phyloP scores from a whole-genome alignment of 345 rosid genomes.

The Reutealis trisperma region DNA sequence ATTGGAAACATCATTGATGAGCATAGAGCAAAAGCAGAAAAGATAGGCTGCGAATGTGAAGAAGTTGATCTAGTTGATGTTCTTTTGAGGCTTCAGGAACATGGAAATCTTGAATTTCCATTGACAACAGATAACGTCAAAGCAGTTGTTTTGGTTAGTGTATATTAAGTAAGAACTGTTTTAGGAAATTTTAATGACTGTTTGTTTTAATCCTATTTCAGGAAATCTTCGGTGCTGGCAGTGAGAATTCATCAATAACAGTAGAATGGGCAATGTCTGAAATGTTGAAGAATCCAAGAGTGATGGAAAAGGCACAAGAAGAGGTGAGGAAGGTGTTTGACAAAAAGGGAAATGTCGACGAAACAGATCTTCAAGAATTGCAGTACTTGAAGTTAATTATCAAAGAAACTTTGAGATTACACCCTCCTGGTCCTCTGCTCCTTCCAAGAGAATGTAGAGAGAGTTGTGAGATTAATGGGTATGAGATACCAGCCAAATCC shows the following conservation, averaged over 20 bases:
- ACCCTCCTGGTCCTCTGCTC: conserved; percentile 31
- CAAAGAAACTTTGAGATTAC: conserved; percentile 36
- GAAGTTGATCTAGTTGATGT: conserved; percentile 32
- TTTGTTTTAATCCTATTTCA: not conserved
- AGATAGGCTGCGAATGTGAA: not conserved
- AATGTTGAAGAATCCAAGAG: not conserved
- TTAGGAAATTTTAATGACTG: too few species aligned
- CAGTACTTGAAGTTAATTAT: conserved; percentile 7
- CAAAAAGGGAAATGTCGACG: not conserved
- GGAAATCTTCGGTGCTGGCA: not conserved
- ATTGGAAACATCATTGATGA: conserved; percentile 3
- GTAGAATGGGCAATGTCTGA: not conserved
- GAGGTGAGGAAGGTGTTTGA: not conserved
- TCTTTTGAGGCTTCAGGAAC: conserved; percentile 35
- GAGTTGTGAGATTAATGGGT: conserved; percentile 21
- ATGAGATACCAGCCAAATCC: conserved; percentile 9
- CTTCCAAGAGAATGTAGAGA: conserved; percentile 36
- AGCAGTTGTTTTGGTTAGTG: conserved; percentile 35
- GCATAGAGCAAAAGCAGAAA: not conserved
- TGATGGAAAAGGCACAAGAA: not conserved
- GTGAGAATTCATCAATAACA: not conserved
- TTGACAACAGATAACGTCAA: conserved; percentile 31
- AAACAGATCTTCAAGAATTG: not conserved
- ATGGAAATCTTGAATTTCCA: conserved; percentile 21
- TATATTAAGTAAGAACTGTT: too few species aligned